These are phyloP conservation scores for Meyerozyma elateridarum DNA, from an alignment of 1,139 yeast genomes.

Conservation along the genomic window DNA sequence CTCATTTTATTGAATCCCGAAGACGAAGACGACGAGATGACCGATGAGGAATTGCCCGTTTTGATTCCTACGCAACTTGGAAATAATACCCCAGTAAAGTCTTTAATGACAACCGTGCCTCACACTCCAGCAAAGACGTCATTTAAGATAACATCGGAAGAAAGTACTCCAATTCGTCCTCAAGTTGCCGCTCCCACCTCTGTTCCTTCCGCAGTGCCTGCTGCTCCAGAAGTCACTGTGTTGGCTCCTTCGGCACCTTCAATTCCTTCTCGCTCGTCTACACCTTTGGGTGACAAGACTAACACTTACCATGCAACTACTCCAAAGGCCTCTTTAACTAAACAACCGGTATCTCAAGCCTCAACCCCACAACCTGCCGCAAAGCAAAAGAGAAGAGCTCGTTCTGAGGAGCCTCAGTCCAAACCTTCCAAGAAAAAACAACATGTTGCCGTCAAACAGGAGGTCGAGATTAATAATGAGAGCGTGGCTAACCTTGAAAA, in stretches of 20 bases:
- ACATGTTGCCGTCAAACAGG: conserved; percentile 11
- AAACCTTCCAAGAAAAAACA: conserved; percentile 13
- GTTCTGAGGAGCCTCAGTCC: conserved; percentile 26
- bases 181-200: too few relatives aligned
- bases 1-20: conserved; percentile 49
- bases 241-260: conserved; percentile 5
- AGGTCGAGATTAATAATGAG: conserved; percentile 22
- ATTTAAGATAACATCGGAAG: conserved; percentile 19
- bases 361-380: conserved; percentile 2
- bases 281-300: conserved; percentile 25
- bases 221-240: conserved; percentile 1
- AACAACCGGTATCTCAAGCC: too few relatives aligned
- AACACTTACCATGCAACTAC: conserved; percentile 17
- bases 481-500: conserved; percentile 31
- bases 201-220: too few relatives aligned
- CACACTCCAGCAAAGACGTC: conserved; percentile 17
- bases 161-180: conserved; percentile 17
- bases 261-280: conserved; percentile 11
- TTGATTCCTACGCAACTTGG: conserved; percentile 13
- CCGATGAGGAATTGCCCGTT: conserved; percentile 36
- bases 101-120: conserved; percentile 6
- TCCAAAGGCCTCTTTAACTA: conserved; percentile 16
- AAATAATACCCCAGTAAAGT: conserved; percentile 6
- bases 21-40: conserved; percentile 38
- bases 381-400: conserved; percentile 17